These are phyloP conservation scores for Phytopythium aichiense DNA, from an alignment of 352 stramenopile species.

Conservation along the genomic window DNA sequence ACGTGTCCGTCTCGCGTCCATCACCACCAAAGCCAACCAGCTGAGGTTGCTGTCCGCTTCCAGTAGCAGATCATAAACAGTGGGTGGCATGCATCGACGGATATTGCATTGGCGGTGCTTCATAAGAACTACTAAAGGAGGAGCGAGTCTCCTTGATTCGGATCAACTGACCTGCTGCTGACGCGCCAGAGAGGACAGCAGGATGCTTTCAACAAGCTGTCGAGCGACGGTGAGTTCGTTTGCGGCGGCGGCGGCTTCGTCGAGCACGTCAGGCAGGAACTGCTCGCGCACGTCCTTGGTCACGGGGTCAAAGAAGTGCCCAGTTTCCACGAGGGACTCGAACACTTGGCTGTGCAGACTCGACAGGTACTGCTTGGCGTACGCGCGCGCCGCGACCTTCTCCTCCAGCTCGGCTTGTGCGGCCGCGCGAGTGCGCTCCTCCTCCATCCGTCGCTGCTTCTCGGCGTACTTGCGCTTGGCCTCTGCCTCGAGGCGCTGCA, in stretches of 20 bases:
- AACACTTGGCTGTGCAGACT: conserved; percentile 88
- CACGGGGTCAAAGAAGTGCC: conserved; percentile 90
- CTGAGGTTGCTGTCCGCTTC: neutral
- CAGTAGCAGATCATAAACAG: no score
- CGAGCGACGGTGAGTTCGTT: conserved; percentile 35
- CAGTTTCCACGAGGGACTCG: conserved; percentile 77
- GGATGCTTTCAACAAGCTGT: conserved; percentile 27
- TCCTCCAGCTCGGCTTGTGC: conserved; percentile 86
- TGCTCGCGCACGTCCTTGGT: conserved; percentile 70
- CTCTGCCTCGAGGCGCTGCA: conserved; percentile 93
- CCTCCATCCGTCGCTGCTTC: conserved; percentile 82
- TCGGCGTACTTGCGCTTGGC: conserved; percentile 90
- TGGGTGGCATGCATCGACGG: neutral
- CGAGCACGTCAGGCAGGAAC: conserved; percentile 73
- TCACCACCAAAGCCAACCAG: neutral
- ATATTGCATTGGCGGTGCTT: neutral
- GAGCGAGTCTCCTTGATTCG: neutral
- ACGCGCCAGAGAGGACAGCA: conserved; percentile 30
- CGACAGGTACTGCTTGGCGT: conserved; percentile 86
- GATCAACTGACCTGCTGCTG: conserved; percentile 5
- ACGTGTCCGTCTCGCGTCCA: neutral
- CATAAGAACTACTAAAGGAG: neutral
- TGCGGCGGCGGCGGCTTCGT: conserved; percentile 36
- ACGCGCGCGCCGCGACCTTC: conserved; percentile 88
- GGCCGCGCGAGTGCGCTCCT: conserved; percentile 69